These are phyloP conservation scores for Camellia japonica DNA, from an alignment of 148 eudicot species.

Conservation along the genomic window DNA sequence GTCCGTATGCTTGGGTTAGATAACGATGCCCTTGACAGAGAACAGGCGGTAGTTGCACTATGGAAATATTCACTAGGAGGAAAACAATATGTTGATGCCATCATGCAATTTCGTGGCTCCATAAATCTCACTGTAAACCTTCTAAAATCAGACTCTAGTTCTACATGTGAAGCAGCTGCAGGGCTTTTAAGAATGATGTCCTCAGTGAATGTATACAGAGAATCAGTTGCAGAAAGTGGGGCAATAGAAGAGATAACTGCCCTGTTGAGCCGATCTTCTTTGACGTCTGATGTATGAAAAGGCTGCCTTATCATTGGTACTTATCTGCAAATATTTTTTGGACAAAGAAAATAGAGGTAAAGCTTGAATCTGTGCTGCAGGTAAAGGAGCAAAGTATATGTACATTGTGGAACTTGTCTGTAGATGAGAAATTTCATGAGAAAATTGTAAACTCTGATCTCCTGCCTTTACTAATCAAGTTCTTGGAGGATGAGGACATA, in stretches of 20 bases:
- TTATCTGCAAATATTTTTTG: not conserved
- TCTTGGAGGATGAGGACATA: conserved; percentile 66
- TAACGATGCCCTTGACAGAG: conserved; percentile 74
- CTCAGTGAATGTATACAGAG: conserved; percentile 59
- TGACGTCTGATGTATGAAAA: conserved; percentile 56
- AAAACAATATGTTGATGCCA: conserved; percentile 57
- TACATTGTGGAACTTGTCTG: conserved; percentile 76
- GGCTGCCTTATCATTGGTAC: conserved; percentile 8
- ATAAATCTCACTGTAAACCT: conserved; percentile 70
- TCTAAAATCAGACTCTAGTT: conserved; percentile 56
- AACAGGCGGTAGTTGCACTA: conserved; percentile 70
- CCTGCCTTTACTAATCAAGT: conserved; percentile 63
- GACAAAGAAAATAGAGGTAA: conserved; percentile 9
- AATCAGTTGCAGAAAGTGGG: conserved; percentile 71
- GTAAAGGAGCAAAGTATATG: conserved; percentile 83
- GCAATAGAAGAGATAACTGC: conserved; percentile 78
- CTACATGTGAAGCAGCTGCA: conserved; percentile 83
- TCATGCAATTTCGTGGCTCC: conserved; percentile 62
- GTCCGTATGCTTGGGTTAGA: conserved; percentile 86
- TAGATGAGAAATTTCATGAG: conserved; percentile 57
- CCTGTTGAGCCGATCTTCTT: conserved; percentile 56
- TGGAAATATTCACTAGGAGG: conserved; percentile 86
- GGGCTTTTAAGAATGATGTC: conserved; percentile 77
- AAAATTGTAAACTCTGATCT: conserved; percentile 59
- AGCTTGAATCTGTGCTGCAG: conserved; percentile 41